A percentile compares a stretch with the other conserved stretches of the same genome.
Conservation (phyloP, 352 stramenopile species). For the Pythium brachiatum region DNA sequence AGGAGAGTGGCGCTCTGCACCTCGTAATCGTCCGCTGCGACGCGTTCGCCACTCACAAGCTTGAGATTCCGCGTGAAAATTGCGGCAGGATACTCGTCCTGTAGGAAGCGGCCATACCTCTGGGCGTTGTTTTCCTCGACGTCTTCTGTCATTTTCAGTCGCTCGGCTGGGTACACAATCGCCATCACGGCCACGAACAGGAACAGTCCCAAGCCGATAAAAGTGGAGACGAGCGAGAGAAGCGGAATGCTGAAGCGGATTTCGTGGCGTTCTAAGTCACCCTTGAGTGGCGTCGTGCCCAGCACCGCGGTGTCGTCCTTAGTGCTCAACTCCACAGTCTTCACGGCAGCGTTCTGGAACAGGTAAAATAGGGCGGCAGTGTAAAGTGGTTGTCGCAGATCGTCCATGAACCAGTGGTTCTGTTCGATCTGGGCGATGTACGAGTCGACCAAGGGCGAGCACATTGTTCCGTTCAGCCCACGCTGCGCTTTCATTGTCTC, state of each 20-base stretch:
- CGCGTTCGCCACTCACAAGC: constrained; percentile 21
- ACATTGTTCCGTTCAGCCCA: background rate
- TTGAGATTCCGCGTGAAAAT: constrained; percentile 34
- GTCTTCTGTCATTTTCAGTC: too few species aligned
- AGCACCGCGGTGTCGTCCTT: too few species aligned
- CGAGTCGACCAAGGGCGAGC: constrained; percentile 21
- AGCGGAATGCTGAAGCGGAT: too few species aligned
- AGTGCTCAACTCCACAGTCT: constrained; percentile 13
- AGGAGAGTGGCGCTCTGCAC: constrained; percentile 41
- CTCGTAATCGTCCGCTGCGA: constrained; percentile 39
- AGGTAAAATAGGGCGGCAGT: too few species aligned
- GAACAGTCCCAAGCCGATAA: too few species aligned
- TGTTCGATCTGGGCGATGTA: constrained; percentile 17
- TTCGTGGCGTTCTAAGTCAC: too few species aligned
- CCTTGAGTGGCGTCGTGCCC: constrained; percentile 19
- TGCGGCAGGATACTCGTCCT: constrained; percentile 20
- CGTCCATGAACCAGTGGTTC: constrained; percentile 23
- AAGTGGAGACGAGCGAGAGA: too few species aligned
- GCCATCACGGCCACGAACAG: too few species aligned
- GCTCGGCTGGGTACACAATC: too few species aligned
- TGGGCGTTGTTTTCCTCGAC: too few species aligned
- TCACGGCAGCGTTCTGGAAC: constrained; percentile 1
- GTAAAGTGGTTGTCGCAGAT: background rate
- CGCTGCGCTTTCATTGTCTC: background rate
- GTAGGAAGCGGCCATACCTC: constrained; percentile 18